Conservation (phyloP, 2,329 filamentous ascomycete genomes). For the Aspergillus pseudoterreus region DNA sequence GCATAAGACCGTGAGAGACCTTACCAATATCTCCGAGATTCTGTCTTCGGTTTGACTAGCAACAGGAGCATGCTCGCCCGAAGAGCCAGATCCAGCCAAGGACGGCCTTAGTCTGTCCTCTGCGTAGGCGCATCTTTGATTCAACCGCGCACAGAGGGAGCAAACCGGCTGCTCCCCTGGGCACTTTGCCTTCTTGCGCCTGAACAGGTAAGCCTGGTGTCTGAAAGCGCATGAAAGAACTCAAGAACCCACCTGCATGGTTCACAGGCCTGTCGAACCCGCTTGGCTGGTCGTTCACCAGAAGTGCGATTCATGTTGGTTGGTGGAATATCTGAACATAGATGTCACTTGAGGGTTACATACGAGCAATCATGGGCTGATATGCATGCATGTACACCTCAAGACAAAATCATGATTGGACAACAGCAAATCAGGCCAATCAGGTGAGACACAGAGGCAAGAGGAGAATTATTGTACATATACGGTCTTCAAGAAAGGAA, state of each 20-base stretch:
- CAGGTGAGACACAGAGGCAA: too few relatives aligned
- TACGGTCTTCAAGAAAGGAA: too few relatives aligned
- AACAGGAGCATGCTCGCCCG: conserved; percentile 13
- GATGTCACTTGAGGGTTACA: background rate
- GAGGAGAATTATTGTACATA: too few relatives aligned
- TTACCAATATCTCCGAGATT: conserved; percentile 20
- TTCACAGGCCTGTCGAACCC: conserved; percentile 41
- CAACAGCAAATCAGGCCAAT: too few relatives aligned
- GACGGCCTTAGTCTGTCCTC: conserved; percentile 26
- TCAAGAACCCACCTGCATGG: conserved; percentile 35
- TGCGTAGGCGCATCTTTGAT: conserved; percentile 46
- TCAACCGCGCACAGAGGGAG: conserved; percentile 48
- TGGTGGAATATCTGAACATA: background rate
- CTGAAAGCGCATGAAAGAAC: background rate
- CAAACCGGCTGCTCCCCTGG: conserved; percentile 50
- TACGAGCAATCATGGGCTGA: background rate
- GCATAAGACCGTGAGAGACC: background rate
- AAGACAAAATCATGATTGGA: too few relatives aligned
- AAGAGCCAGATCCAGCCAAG: background rate
- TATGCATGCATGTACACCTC: too few relatives aligned
- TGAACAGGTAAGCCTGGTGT: conserved; percentile 19
- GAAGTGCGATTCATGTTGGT: conserved; percentile 9
- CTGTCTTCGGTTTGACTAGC: conserved; percentile 8
- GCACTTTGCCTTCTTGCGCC: conserved; percentile 52
- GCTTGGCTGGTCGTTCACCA: conserved; percentile 28